Evolutionary conservation across 352 stramenopile genomes (phyloP).

Genomic region (Stramenopiles sp.): DNA sequence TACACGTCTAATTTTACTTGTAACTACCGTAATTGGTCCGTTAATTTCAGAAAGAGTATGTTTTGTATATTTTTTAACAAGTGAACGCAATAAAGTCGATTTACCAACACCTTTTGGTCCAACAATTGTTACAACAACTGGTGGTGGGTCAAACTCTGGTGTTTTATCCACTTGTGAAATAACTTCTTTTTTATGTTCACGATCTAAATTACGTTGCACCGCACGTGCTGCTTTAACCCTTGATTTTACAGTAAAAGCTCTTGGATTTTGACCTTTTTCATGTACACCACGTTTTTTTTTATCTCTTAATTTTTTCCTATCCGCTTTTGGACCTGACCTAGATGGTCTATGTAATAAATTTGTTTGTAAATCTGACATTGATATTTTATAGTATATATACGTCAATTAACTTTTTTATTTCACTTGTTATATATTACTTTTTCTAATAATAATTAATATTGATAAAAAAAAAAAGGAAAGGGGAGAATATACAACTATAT

Average conservation of each 20-base stretch:
- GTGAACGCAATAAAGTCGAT: constrained; percentile 66
- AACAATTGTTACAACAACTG: constrained; percentile 90
- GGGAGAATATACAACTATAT: too few species aligned
- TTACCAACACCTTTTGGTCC: constrained; percentile 88
- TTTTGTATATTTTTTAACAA: constrained; percentile 98
- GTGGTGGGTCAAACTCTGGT: constrained; percentile 58
- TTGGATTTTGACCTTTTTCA: constrained; percentile 72
- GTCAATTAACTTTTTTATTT: too few species aligned
- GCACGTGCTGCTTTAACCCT: constrained; percentile 75
- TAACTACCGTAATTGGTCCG: constrained; percentile 95
- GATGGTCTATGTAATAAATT: constrained; percentile 38
- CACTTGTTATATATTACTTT: too few species aligned
- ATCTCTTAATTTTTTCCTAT: constrained; percentile 79
- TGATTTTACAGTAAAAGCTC: constrained; percentile 86
- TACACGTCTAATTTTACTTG: constrained; percentile 85
- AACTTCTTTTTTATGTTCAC: constrained; percentile 89
- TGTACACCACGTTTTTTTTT: constrained; percentile 45
- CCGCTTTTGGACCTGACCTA: constrained; percentile 64
- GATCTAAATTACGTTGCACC: constrained; percentile 93
- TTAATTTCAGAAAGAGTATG: constrained; percentile 88
- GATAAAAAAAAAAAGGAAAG: too few species aligned
- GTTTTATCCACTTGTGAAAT: constrained; percentile 55
- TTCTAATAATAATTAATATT: too few species aligned
- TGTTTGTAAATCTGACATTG: background rate
- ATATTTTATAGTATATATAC: too few species aligned